A percentile compares a stretch with the other conserved stretches of the same genome.
Conservation (phyloP, 768 basidiomycete species). For the Boletus bicolor region DNA sequence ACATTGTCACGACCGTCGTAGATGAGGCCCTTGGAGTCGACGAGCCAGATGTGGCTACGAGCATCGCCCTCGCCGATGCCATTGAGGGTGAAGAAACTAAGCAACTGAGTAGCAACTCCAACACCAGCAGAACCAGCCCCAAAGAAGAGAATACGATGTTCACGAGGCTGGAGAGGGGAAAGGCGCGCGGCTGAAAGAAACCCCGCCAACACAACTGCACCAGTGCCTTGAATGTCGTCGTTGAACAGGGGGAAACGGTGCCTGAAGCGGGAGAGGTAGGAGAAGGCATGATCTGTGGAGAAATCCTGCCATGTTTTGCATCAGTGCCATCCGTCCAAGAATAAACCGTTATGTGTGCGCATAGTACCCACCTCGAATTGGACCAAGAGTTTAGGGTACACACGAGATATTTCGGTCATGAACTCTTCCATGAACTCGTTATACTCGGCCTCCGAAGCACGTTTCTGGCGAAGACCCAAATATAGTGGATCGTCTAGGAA, state of each 20-base stretch:
- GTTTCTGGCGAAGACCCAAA: constrained; percentile 75
- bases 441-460: constrained; percentile 62
- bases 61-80: constrained; percentile 79
- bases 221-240: constrained; percentile 90
- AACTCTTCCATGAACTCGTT: constrained; percentile 90
- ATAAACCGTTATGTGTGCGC: background rate
- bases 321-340: background rate
- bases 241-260: constrained; percentile 79
- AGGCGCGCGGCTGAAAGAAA: constrained; percentile 85
- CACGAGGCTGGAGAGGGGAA: constrained; percentile 57
- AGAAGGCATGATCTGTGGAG: constrained; percentile 87
- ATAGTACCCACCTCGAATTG: constrained; percentile 67
- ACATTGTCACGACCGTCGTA: constrained; percentile 68
- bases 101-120: constrained; percentile 85
- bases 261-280: constrained; percentile 75
- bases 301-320: constrained; percentile 58
- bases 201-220: constrained; percentile 87
- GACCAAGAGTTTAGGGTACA: constrained; percentile 79
- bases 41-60: constrained; percentile 71
- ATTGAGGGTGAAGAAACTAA: constrained; percentile 84
- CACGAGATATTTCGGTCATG: constrained; percentile 72
- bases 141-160: constrained; percentile 87
- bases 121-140: constrained; percentile 92
- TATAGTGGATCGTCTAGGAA: constrained; percentile 87
- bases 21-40: constrained; percentile 85